phyloP scores from a whole-genome alignment of 805 yeast genomes.

The Hagleromyces aurorensis region DNA sequence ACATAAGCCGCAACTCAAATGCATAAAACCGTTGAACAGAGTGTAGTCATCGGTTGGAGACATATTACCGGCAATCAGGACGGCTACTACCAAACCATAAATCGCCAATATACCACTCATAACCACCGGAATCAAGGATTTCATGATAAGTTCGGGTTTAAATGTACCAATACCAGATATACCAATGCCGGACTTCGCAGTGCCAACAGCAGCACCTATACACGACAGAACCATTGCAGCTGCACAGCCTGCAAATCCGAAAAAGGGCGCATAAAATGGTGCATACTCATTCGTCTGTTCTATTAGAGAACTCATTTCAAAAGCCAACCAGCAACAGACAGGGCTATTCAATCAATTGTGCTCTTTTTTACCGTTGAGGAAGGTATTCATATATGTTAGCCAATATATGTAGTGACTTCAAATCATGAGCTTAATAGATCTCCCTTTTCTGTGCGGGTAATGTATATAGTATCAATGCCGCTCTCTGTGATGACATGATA shows the following conservation, averaged over 20 bases:
- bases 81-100: conserved; percentile 94
- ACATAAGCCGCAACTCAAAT: conserved; percentile 87
- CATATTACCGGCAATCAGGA: conserved; percentile 85
- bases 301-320: conserved; percentile 28
- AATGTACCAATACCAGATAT: conserved; percentile 97
- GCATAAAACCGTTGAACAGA: conserved; percentile 95
- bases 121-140: conserved; percentile 90
- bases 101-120: conserved; percentile 97
- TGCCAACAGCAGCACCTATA: conserved; percentile 98
- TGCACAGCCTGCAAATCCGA: conserved; percentile 96
- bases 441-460: too few relatives aligned
- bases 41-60: conserved; percentile 75
- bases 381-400: too few relatives aligned
- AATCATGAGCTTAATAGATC: too few relatives aligned
- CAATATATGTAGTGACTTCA: too few relatives aligned
- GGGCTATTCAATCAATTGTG: too few relatives aligned
- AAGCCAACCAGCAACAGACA: too few relatives aligned
- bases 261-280: conserved; percentile 92
- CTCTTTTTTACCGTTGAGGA: too few relatives aligned
- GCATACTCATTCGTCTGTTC: conserved; percentile 54
- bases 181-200: conserved; percentile 98
- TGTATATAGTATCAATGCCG: too few relatives aligned
- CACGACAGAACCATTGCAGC: conserved; percentile 86
- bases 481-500: too few relatives aligned
- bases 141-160: conserved; percentile 95